phyloP scores from a whole-genome alignment of 2,329 filamentous ascomycete species.

The Aurifilum marmelostoma region DNA sequence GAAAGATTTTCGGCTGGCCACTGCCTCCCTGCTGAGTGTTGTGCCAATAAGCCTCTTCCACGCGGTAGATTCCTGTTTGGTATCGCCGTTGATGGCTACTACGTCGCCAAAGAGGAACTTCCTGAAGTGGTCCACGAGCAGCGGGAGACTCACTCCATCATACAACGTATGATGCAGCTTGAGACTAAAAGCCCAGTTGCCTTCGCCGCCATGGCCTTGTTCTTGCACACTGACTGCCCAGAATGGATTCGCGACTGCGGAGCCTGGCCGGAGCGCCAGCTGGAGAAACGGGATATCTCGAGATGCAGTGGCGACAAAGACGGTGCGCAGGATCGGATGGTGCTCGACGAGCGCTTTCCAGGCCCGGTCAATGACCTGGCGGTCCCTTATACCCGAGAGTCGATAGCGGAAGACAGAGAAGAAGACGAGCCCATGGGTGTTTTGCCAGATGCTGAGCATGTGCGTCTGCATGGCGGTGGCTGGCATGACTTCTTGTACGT shows the following conservation, averaged over 20 bases:
- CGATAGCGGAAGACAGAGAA: constrained; percentile 72
- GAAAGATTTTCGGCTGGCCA: constrained; percentile 39
- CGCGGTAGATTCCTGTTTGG: not conserved
- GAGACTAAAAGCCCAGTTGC: constrained; percentile 48
- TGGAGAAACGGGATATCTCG: constrained; percentile 64
- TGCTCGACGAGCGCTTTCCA: constrained; percentile 63
- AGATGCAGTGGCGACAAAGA: constrained; percentile 57
- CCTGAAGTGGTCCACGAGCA: constrained; percentile 55
- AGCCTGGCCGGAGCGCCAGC: constrained; percentile 48
- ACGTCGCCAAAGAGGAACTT: constrained; percentile 29
- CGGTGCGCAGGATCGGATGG: constrained; percentile 70
- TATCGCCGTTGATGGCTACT: too few species aligned
- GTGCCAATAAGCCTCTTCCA: constrained; percentile 37
- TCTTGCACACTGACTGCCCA: constrained; percentile 32
- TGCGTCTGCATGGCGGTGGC: constrained; percentile 78
- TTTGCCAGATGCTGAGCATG: constrained; percentile 78
- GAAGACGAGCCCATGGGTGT: constrained; percentile 68
- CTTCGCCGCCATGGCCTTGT: constrained; percentile 10
- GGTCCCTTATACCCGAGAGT: constrained; percentile 45
- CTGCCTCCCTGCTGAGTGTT: constrained; percentile 20
- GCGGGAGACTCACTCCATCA: constrained; percentile 77
- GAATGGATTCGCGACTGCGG: constrained; percentile 27
- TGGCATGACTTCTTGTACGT: constrained; percentile 65
- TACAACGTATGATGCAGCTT: constrained; percentile 86
- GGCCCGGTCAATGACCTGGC: constrained; percentile 52